Base-by-base conservation (phyloP, 495 filamentous ascomycete species). In the Amniculicola lignicola region DNA sequence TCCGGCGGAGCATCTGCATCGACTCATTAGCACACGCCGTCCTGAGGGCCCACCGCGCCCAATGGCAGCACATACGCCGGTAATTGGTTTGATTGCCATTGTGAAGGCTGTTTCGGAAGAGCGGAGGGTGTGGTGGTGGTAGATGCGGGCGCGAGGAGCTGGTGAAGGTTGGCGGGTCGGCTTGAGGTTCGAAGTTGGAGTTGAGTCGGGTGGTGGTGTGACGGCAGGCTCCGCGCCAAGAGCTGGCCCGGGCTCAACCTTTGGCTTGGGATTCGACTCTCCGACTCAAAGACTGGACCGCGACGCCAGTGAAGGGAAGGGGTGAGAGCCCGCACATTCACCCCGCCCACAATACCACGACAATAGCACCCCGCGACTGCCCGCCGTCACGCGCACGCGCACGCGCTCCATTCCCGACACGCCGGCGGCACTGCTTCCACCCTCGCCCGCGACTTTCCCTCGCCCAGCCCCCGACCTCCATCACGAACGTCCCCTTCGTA, bases 1-100 rank as follows among this genome's bases (percentile, higher is more conserved):
- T 75, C 65, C 82, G 75, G 66, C 83, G 82, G 74, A 90, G 82
- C 79, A 85, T 89, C 86, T 85, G 69, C 47, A 48, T 21, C 11
- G 50, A 27, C 22, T 50, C 37, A 65, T 56, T 55, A 68, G 65
- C 43, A 45, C 45, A 63, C 64, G 69, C 66, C 67, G 60, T 46
- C 48, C 54, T 47, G 15, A 52, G 49, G 48, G 52, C 40, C 51
- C 43, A 21, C 16, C 10, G 23, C n/a, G 25, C 48, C 21, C 41
- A 59, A 56, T 55, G 57, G 50, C 61, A 46, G 33, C n/a, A 72
- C 76, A 61, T 72, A 79, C 79, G 51, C 79, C 75, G 54, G 70
- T 75, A 62, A 81, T 81, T 58, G 79, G 81, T 70, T 78, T 79
- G 65, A 83, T 65, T 54, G 70, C 59, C 71, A 75, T 67, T 37